A percentile compares a stretch with the other conserved stretches of the same genome.
Evolutionary conservation across 768 basidiomycete genomes (phyloP).

Genomic region (Suillus cothurnatus): DNA sequence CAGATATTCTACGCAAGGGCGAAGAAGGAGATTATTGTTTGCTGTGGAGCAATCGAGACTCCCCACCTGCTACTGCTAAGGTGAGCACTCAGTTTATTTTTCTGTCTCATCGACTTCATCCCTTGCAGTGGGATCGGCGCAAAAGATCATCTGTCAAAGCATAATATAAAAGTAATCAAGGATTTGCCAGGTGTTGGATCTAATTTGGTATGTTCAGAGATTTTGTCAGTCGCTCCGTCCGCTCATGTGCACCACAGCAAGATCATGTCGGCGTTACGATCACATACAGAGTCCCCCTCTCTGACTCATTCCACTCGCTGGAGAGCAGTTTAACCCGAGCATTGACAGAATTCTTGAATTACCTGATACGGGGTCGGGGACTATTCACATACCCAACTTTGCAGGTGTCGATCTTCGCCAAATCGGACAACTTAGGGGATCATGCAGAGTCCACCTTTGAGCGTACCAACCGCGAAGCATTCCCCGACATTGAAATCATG

Average conservation of each 20-base stretch:
- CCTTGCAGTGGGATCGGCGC: slow-evolving; percentile 46
- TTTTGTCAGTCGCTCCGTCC: background rate
- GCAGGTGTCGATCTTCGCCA: slow-evolving; percentile 35
- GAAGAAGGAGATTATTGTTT: slow-evolving; percentile 32
- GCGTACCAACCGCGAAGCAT: slow-evolving; percentile 17
- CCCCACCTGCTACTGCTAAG: slow-evolving; percentile 45
- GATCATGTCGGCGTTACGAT: slow-evolving; percentile 41
- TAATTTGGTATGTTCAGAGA: slow-evolving; percentile 26
- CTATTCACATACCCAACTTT: slow-evolving; percentile 32
- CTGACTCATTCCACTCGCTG: slow-evolving; percentile 34
- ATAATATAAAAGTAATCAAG: slow-evolving; percentile 26
- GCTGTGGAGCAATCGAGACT: slow-evolving; percentile 43
- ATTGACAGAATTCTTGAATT: slow-evolving; percentile 35
- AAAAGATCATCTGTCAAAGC: slow-evolving; percentile 33
- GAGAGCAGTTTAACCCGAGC: slow-evolving; percentile 27
- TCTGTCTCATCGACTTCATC: background rate
- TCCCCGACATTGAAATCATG: slow-evolving; percentile 46
- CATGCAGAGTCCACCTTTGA: slow-evolving; percentile 21
- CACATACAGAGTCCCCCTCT: slow-evolving; percentile 34
- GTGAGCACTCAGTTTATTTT: slow-evolving; percentile 9
- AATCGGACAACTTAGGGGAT: slow-evolving; percentile 22
- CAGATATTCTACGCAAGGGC: slow-evolving; percentile 5
- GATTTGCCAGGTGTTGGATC: slow-evolving; percentile 38
- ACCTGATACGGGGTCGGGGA: slow-evolving; percentile 37
- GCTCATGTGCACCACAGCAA: slow-evolving; percentile 25